Base-by-base conservation (phyloP, 2,329 filamentous ascomycete genomes). In the Teratosphaeria epicoccoides region DNA sequence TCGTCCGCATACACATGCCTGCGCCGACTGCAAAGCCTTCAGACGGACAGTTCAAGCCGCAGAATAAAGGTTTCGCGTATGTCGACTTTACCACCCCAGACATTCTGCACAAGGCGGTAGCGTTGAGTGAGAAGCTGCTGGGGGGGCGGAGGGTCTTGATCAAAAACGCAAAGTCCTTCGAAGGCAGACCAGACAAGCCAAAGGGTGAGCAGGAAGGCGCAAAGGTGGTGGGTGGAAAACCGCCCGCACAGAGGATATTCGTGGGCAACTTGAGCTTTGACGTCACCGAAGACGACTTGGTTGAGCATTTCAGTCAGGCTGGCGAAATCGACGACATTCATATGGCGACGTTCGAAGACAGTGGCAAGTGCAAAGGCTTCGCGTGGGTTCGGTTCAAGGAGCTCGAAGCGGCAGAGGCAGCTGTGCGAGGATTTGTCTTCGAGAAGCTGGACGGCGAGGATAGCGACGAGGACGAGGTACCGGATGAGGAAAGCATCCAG, bases 331-430 rank as follows among this genome's bases (percentile, higher is more conserved):
- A 84, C 49, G 87, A 87, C 73, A 79, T 88, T 57, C 91, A 95
- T 71, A 76, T 97, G 59, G 93, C 93, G 2, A 95, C 90, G 0
- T 98, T 98, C 66, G 88, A 97, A 69, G 94, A 98, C 68, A 85
- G 85, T 20, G 93, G 93, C 43, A 98, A 97, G 73, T 98, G 93
- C 75, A 97, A 97, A 73, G 94, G 93, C 17, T 98, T 85, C 71
- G 93, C 85, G 5, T 98, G 93, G 90, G 82, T 98, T 55, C 87
- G 87, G 55, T 98, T 97, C 70, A 83, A 84, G 65, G 83, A 89
- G 48, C 66, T 90, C 10, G 82, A 87, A 52, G 80, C 85, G 0
- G 88, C 88, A 0, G 80, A 83, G 47, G 79, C 78, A 62, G 87
- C 87, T 3, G 88, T 95, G 58, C 84, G 83, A 66, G 91, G 91